These are phyloP conservation scores for Mesembryanthemum crystallinum DNA, from an alignment of 148 eudicot species.

Conservation along the genomic window DNA sequence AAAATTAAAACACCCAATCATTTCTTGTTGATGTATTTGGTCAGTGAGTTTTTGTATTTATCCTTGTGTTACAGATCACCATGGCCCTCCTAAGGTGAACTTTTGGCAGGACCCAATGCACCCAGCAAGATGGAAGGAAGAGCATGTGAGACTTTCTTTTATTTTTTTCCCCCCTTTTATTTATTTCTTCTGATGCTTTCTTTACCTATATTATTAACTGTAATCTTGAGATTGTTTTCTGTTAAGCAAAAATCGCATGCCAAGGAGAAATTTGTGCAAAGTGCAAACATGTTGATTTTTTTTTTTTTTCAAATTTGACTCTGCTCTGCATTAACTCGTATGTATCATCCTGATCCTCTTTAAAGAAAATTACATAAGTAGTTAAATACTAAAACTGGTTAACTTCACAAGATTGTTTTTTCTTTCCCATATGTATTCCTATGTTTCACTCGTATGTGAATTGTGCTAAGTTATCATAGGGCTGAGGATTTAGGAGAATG, in stretches of 20 bases:
- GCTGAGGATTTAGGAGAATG: not conserved
- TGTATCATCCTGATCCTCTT: not conserved
- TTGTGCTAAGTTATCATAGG: not conserved
- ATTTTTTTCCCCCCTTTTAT: no score
- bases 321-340: not conserved
- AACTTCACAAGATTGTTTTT: not conserved
- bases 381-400: not conserved
- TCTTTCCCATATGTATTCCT: not conserved
- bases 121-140: slow-evolving; percentile 62
- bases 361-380: not conserved
- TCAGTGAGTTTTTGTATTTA: not conserved
- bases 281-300: not conserved
- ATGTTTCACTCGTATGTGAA: no score
- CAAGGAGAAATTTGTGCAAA: not conserved
- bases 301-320: not conserved
- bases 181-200: not conserved
- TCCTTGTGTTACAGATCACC: slow-evolving; percentile 44
- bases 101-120: slow-evolving; percentile 58
- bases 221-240: not conserved
- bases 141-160: slow-evolving; percentile 46
- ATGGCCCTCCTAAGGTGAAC: slow-evolving; percentile 44
- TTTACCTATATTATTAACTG: not conserved
- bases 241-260: not conserved
- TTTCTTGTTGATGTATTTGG: not conserved
- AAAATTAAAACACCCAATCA: not conserved